Percentiles rank a stretch among this genome's conserved stretches.
Conservation (phyloP, 495 filamentous ascomycete genomes). For the Xylaria venustula region DNA sequence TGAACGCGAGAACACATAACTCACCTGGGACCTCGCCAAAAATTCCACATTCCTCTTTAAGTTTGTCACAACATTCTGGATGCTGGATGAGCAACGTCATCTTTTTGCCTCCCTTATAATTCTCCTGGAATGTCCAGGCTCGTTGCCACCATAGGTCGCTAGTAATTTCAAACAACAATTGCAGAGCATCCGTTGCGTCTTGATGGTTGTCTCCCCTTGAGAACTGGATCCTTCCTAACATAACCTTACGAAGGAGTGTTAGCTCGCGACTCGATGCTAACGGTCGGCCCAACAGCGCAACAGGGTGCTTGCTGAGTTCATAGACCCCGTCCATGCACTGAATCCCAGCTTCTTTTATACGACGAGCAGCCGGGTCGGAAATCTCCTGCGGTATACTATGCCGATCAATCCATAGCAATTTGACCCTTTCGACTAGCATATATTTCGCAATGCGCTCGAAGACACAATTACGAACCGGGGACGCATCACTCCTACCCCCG, state of each 20-base stretch:
- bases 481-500: not conserved
- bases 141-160: slow-evolving; percentile 21
- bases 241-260: too few relatives aligned
- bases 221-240: too few relatives aligned
- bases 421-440: slow-evolving; percentile 11
- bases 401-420: slow-evolving; percentile 22
- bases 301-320: slow-evolving; percentile 16
- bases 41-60: not conserved
- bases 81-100: slow-evolving; percentile 25
- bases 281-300: too few relatives aligned
- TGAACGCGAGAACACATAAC: slow-evolving; percentile 21
- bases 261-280: too few relatives aligned
- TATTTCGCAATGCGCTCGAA: slow-evolving; percentile 18
- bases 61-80: not conserved
- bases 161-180: slow-evolving; percentile 16
- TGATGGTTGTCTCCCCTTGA: slow-evolving; percentile 6
- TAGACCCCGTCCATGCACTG: slow-evolving; percentile 24
- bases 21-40: slow-evolving; percentile 20
- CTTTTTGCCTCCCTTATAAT: slow-evolving; percentile 13
- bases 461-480: not conserved
- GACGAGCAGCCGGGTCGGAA: not conserved
- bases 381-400: slow-evolving; percentile 23
- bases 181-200: not conserved
- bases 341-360: slow-evolving; percentile 11
- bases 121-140: slow-evolving; percentile 30